Conservation (phyloP, 257 asterid genomes). For the Salvia hispanica region DNA sequence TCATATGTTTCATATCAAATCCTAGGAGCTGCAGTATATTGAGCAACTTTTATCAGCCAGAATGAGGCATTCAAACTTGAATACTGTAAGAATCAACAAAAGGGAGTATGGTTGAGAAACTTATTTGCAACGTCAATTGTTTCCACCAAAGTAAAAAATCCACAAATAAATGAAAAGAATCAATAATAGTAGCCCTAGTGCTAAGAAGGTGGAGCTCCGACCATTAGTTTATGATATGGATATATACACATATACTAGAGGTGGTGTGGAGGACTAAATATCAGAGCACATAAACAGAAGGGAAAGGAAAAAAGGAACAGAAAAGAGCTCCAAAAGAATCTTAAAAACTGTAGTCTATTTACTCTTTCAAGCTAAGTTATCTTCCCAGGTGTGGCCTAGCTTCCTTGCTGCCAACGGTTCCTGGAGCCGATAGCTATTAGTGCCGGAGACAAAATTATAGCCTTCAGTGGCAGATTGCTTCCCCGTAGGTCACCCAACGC, state of each 20-base stretch:
- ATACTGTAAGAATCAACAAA: neutral
- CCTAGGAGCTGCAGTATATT: too few species aligned
- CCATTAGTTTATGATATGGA: constrained; percentile 23
- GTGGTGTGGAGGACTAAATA: constrained; percentile 27
- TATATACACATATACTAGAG: constrained; percentile 53
- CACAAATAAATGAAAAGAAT: constrained; percentile 43
- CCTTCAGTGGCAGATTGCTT: constrained; percentile 66
- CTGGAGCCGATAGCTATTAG: constrained; percentile 29
- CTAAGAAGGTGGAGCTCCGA: constrained; percentile 45
- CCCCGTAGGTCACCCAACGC: constrained; percentile 79
- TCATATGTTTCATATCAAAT: too few species aligned
- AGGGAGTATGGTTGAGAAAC: constrained; percentile 27
- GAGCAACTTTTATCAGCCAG: too few species aligned
- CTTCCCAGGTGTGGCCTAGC: constrained; percentile 37
- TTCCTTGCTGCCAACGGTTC: constrained; percentile 34
- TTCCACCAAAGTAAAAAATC: constrained; percentile 16
- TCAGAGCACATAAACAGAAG: neutral
- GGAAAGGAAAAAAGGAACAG: neutral
- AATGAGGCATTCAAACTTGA: too few species aligned
- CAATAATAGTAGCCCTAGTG: constrained; percentile 38
- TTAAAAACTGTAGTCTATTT: constrained; percentile 58
- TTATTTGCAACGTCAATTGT: constrained; percentile 31
- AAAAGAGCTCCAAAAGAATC: constrained; percentile 52
- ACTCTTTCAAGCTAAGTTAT: constrained; percentile 55
- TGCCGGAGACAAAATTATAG: constrained; percentile 25